Evolutionary conservation across 495 filamentous ascomycete genomes (phyloP).

Genomic region (Penicillium odoratum): DNA sequence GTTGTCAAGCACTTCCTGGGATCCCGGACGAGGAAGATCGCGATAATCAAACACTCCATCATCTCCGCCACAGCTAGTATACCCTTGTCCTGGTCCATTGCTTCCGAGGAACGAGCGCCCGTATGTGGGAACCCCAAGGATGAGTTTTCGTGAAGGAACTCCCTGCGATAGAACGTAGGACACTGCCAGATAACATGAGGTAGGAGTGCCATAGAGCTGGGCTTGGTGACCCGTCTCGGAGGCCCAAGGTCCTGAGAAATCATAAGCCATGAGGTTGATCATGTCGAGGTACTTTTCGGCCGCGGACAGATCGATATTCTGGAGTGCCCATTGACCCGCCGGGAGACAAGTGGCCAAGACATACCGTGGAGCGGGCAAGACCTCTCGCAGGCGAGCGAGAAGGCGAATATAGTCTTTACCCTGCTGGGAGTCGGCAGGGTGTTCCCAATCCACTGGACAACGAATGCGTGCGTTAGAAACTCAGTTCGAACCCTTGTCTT

Average conservation of each 20-base stretch:
- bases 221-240: conserved; percentile 72
- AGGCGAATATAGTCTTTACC: conserved; percentile 73
- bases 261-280: conserved; percentile 84
- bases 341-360: conserved; percentile 80
- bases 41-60: conserved; percentile 84
- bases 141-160: conserved; percentile 71
- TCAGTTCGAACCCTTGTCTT: neutral
- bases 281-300: conserved; percentile 70
- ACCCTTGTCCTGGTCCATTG: conserved; percentile 61
- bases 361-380: conserved; percentile 72
- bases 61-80: conserved; percentile 65
- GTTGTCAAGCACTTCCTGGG: conserved; percentile 69
- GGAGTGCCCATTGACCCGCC: conserved; percentile 70
- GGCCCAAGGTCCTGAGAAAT: conserved; percentile 82
- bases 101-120: conserved; percentile 78
- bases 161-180: conserved; percentile 63
- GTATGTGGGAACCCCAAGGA: conserved; percentile 78
- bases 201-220: conserved; percentile 67
- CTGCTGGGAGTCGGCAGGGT: conserved; percentile 67
- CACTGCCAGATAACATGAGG: conserved; percentile 67
- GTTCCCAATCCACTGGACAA: conserved; percentile 83
- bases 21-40: conserved; percentile 69
- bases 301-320: conserved; percentile 70
- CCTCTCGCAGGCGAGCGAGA: conserved; percentile 65
- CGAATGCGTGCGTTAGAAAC: conserved; percentile 1